phyloP scores from a whole-genome alignment of 352 stramenopile genomes.

The Phytophthora foliorum region DNA sequence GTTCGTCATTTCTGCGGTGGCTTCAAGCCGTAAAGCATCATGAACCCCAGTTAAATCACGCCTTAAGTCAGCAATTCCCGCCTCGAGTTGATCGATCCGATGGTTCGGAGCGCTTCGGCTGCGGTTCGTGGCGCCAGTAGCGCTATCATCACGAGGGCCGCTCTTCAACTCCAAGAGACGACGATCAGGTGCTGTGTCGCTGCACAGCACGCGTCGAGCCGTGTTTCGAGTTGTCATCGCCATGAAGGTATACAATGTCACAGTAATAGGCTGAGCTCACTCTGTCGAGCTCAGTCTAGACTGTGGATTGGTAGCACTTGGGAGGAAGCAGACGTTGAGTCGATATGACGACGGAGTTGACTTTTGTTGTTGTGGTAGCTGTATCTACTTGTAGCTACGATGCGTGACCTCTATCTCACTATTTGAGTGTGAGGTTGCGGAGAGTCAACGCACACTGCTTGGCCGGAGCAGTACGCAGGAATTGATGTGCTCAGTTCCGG shows the following conservation, averaged over 20 bases:
- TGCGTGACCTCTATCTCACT: too few relatives aligned
- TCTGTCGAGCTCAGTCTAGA: too few relatives aligned
- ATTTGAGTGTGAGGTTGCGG: too few relatives aligned
- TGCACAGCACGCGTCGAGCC: not conserved
- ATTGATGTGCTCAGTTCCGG: too few relatives aligned
- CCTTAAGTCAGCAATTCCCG: not conserved
- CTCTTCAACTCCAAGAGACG: not conserved
- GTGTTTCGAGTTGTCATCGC: not conserved
- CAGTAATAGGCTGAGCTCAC: not conserved
- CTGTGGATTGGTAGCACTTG: too few relatives aligned
- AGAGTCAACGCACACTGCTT: too few relatives aligned
- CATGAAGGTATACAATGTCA: not conserved
- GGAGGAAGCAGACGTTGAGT: too few relatives aligned
- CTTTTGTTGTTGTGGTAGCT: too few relatives aligned
- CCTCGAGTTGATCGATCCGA: constrained; percentile 1
- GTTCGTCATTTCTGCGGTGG: constrained; percentile 7
- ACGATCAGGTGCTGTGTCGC: not conserved
- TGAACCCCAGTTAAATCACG: not conserved
- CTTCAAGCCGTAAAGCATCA: constrained; percentile 1
- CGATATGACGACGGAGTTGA: too few relatives aligned
- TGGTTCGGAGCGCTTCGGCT: not conserved
- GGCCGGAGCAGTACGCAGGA: too few relatives aligned
- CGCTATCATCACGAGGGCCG: not conserved
- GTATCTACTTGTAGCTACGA: too few relatives aligned
- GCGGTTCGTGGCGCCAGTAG: not conserved